Base-by-base conservation (phyloP, 768 basidiomycete genomes). In the Suillus subalutaceus region DNA sequence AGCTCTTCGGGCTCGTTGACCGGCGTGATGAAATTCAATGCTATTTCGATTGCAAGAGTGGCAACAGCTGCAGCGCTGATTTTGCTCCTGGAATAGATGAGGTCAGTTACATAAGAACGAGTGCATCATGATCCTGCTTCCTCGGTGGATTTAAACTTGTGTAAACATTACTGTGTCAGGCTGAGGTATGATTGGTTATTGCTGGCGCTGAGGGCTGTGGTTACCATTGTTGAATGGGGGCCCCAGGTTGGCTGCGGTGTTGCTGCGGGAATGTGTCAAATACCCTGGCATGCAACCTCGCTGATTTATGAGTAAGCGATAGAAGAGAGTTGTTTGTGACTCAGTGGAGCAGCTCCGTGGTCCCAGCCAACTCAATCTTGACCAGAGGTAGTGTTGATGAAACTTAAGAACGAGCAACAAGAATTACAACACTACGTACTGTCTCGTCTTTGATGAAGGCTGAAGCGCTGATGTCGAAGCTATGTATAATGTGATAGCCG, bases 21-120 rank as follows among this genome's bases (percentile, higher is more conserved):
- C 84, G 3, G 74, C 6, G 73, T 63, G 56, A 90, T 84, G 70
- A 90, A 90, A 20, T 88, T 83, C 44, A 90, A 72, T 1, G 83
- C 89, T 79, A 85, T 83, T 8, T 86, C 80, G 26, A 90, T 76
- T 5, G 90, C 89, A 20, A 85, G 73, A 18, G 72, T 77, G 0
- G 86, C 87, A 0, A 79, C 88, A 55, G 82, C 81, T 32, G 32
- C 32, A 5, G 32, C 32, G 32, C 4, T 0, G 74, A 76, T 66
- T 85, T 86, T 1, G 89, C 89, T 15, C 89, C 88, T 48, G 37
- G 77, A 52, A 67, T 82, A 85, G 2, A 72, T 56, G 15, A 80
- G 75, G 38, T 83, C 79, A 0, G 87, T 86, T 32, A 82, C 80
- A 76, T 89, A 90, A 0, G 85, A 84, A 56, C 87, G 6, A 43